Base-by-base conservation (phyloP, 164 flowering plant species). In the Brasenia schreberi region DNA sequence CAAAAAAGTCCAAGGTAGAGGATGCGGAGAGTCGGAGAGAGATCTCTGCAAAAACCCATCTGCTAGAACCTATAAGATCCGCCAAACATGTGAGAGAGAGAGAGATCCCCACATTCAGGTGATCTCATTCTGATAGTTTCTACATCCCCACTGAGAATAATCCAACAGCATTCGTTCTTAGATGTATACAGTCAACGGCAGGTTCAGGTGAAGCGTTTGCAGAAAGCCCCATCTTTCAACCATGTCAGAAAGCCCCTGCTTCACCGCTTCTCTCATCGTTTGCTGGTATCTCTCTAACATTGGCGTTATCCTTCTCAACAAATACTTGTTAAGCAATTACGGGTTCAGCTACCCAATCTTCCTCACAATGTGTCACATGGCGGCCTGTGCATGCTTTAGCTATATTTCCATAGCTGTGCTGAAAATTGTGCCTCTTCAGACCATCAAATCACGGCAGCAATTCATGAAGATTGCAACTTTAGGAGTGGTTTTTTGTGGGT, bases 361-460 rank as follows among this genome's bases (percentile, higher is more conserved):
- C 79, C 84, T 88, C 69, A 88, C 95, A 63, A 84, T 88, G 88
- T 88, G 95, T 67, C 95, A 88, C 73, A 88, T 88, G 95, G 64
- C 88, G 1, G 91, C 95, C 16, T 88, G 95, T 67, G 85, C 95
- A 4, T 6, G 80, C 19, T 81, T 86, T 66, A 88, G 95, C 77
- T 84, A 88, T 75, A 9, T 83, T 60, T 84, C 88, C 73, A 83
- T 88, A 18, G 84, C 72, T 11, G 42, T 84, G 44, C 59, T 86
- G 43, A 82, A 81, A 68, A 5, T 83, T 17, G 91, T 82, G 0
- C 91, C 91, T 45, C 70, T 84, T 39, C 95, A 88, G 76, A 59
- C 64, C 49, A 23, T 88, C 59, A 81, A 75, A 71, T 88, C 95
- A 16, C 67, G 84, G 69, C 23, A 79, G 5, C 95, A 88, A 78